Conservation (phyloP, 345 rosid genomes). For the Citrus sp. region DNA sequence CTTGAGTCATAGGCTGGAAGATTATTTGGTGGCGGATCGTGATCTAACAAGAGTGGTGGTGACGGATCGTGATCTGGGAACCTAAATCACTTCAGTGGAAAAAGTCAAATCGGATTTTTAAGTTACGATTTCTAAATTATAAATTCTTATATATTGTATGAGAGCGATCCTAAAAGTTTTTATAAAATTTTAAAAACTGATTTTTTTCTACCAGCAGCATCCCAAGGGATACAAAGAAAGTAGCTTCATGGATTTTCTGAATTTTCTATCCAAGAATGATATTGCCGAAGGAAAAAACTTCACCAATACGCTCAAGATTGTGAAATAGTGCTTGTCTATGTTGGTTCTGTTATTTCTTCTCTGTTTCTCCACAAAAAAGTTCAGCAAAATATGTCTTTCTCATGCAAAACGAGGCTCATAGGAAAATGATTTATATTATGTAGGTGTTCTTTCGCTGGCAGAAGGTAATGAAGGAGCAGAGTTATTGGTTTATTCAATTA, state of each 20-base stretch:
- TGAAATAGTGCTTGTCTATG: background rate
- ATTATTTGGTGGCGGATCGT: too few relatives aligned
- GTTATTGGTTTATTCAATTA: background rate
- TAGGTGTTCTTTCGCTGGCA: background rate
- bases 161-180: too few relatives aligned
- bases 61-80: too few relatives aligned
- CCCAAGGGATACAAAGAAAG: conserved; percentile 49
- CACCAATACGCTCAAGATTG: conserved; percentile 38
- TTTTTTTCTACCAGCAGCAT: background rate
- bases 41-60: too few relatives aligned
- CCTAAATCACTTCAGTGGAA: too few relatives aligned
- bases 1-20: too few relatives aligned
- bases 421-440: background rate
- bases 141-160: too few relatives aligned
- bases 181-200: too few relatives aligned
- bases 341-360: too few relatives aligned
- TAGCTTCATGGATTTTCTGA: conserved; percentile 58
- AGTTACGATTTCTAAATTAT: accelerated
- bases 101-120: too few relatives aligned
- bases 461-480: background rate
- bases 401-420: background rate
- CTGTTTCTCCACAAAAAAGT: too few relatives aligned
- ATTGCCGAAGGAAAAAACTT: conserved; percentile 46
- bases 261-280: conserved; percentile 45
- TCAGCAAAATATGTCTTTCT: background rate